Evolutionary conservation across 1,284 basidiomycete species (phyloP), one percentile per base, ranked within the genome.

Genomic region (Pseudozyma sp.): DNA sequence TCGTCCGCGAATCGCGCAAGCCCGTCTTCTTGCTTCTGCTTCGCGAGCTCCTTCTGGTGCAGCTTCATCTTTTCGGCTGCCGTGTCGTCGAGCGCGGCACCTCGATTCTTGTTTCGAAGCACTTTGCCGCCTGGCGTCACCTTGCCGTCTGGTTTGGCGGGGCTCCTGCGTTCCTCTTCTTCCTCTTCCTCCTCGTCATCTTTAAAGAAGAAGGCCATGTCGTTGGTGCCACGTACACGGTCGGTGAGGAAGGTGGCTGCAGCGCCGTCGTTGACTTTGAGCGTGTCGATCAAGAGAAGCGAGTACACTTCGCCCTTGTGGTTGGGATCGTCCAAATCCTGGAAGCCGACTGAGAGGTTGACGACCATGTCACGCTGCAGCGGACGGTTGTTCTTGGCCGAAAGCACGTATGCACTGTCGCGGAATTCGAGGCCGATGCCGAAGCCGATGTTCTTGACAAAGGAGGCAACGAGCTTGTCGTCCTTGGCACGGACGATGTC

Each of bases 371-470:
- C 91, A 53, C 90, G 86, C 81, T 89, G 90, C 56, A 98, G 84
- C 34, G 86, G 86, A 13, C 92, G 89, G 10, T 85, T 86, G 80
- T 93, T 95, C 86, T 97, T 98, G 11, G 90, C 77, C 4, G 90
- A 92, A 39, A 98, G 87, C 3, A 94, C 86, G 83, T 94, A 97
- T 0, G 90, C 87, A 10, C 92, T 90, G 83, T 99, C 96, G 35
- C 95, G 90, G 86, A 96, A 97, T 85, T 98, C 96, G 83, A 97
- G 79, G 7, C 62, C 64, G 39, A 66, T 80, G 31, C 91, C 92
- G 85, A 96, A 97, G 7, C 96, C 96, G 54, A 94, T 87, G 75
- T 90, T 94, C 87, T 97, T 99, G 47, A 92, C 90, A 65, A 98
- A 92, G 70, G 92, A 85, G 75, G 90, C 90, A 68, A 93, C 92